A percentile compares a stretch with the other conserved stretches of the same genome.
Evolutionary conservation across 371 early-diverging fungal genomes (phyloP).

Genomic region (Mucor indicus): DNA sequence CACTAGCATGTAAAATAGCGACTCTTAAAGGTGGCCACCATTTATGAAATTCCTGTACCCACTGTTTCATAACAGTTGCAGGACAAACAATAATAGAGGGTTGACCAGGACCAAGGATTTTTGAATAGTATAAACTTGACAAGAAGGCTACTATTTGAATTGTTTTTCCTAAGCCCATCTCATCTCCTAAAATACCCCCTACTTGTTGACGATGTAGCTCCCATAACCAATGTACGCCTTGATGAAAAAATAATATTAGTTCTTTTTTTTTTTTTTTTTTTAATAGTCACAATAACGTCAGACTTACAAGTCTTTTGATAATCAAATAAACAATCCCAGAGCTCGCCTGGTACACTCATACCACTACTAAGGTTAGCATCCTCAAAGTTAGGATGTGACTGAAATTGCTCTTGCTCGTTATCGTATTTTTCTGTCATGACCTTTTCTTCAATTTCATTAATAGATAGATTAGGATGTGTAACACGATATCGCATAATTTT

Average conservation of each 20-base stretch:
- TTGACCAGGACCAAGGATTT: slow-evolving; percentile 40
- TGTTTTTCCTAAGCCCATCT: slow-evolving; percentile 99
- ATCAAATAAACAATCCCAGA: slow-evolving; percentile 83
- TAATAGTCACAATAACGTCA: no score
- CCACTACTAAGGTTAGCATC: slow-evolving; percentile 64
- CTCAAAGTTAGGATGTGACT: slow-evolving; percentile 56
- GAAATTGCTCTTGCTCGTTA: slow-evolving; percentile 48
- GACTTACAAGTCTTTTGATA: slow-evolving; percentile 83
- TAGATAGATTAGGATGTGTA: slow-evolving; percentile 3
- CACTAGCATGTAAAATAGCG: slow-evolving; percentile 83
- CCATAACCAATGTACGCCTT: slow-evolving; percentile 90
- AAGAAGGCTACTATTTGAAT: slow-evolving; percentile 90
- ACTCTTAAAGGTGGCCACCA: slow-evolving; percentile 97
- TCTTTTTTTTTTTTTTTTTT: no score
- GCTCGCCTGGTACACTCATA: slow-evolving; percentile 76
- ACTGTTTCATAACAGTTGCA: slow-evolving; percentile 93
- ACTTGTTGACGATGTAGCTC: slow-evolving; percentile 83
- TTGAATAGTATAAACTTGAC: slow-evolving; percentile 63
- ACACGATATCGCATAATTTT: slow-evolving; percentile 42
- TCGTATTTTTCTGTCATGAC: not conserved
- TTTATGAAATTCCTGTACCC: slow-evolving; percentile 93
- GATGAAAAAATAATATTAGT: no score
- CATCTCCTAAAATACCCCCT: slow-evolving; percentile 98
- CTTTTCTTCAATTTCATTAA: slow-evolving; percentile 11
- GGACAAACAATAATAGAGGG: slow-evolving; percentile 90